Conservation (phyloP, 2,329 filamentous ascomycete species). For the Colletotrichum tanaceti region DNA sequence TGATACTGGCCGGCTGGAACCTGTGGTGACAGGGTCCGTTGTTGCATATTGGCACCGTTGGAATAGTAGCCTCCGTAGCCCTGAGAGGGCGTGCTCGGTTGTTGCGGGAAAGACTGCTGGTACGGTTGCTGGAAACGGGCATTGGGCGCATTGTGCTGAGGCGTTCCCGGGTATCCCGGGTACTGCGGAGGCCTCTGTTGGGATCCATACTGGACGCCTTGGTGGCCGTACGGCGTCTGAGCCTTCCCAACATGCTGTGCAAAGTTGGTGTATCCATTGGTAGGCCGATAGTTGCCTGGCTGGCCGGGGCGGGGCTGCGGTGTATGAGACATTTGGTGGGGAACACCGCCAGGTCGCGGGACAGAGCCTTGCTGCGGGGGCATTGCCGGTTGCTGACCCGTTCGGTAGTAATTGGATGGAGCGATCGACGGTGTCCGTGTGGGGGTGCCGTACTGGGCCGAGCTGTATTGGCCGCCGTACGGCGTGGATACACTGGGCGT, state of each 20-base stretch:
- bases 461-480: slow-evolving; percentile 57
- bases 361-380: slow-evolving; percentile 53
- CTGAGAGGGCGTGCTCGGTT: slow-evolving; percentile 52
- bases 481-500: slow-evolving; percentile 54
- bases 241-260: slow-evolving; percentile 64
- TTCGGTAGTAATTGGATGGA: slow-evolving; percentile 59
- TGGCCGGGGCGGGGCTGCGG: slow-evolving; percentile 47
- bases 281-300: slow-evolving; percentile 57
- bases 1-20: slow-evolving; percentile 53
- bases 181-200: slow-evolving; percentile 60
- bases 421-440: slow-evolving; percentile 57
- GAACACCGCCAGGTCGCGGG: slow-evolving; percentile 43
- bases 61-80: slow-evolving; percentile 54
- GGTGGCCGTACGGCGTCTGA: slow-evolving; percentile 64
- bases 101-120: slow-evolving; percentile 53
- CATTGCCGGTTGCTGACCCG: slow-evolving; percentile 54
- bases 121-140: slow-evolving; percentile 55
- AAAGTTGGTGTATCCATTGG: slow-evolving; percentile 62
- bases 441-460: slow-evolving; percentile 61
- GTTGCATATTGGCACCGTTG: slow-evolving; percentile 57
- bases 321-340: slow-evolving; percentile 46
- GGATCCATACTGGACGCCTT: slow-evolving; percentile 61
- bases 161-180: slow-evolving; percentile 50
- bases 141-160: slow-evolving; percentile 55
- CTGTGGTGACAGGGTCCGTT: slow-evolving; percentile 59